phyloP scores from a whole-genome alignment of 345 rosid species.

The Eucalyptus polybractea region DNA sequence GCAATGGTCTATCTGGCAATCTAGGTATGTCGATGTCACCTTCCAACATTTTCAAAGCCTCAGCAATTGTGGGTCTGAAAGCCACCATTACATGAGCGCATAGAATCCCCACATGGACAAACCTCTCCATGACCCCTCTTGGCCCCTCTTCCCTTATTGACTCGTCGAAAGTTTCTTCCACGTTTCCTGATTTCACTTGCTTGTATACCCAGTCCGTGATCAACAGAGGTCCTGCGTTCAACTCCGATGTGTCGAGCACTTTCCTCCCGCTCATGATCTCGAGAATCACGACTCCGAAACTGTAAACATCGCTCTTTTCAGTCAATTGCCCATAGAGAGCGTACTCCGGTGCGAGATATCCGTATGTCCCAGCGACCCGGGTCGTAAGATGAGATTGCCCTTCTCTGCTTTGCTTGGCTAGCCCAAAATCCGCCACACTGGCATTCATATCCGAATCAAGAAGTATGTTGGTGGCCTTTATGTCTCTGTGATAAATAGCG shows the following conservation, averaged over 20 bases:
- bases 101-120: constrained; percentile 47
- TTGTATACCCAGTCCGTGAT: constrained; percentile 59
- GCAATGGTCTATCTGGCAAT: constrained; percentile 55
- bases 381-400: constrained; percentile 56
- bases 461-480: constrained; percentile 47
- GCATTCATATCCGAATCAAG: constrained; percentile 36
- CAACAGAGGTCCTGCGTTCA: background rate
- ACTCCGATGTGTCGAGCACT: constrained; percentile 25
- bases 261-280: constrained; percentile 51
- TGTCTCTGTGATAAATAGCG: constrained; percentile 51
- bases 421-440: constrained; percentile 40
- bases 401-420: constrained; percentile 40
- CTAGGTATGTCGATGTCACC: constrained; percentile 51
- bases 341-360: constrained; percentile 49
- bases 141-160: constrained; percentile 30
- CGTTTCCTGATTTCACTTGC: constrained; percentile 23
- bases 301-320: constrained; percentile 52
- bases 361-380: constrained; percentile 52
- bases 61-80: constrained; percentile 38
- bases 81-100: constrained; percentile 61
- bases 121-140: constrained; percentile 46
- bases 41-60: constrained; percentile 45
- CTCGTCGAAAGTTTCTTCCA: constrained; percentile 20
- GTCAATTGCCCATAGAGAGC: constrained; percentile 53
- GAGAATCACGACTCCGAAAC: constrained; percentile 45